Evolutionary conservation across 176 grass and related monocot species (phyloP).

Genomic region (Raddia distichophylla): DNA sequence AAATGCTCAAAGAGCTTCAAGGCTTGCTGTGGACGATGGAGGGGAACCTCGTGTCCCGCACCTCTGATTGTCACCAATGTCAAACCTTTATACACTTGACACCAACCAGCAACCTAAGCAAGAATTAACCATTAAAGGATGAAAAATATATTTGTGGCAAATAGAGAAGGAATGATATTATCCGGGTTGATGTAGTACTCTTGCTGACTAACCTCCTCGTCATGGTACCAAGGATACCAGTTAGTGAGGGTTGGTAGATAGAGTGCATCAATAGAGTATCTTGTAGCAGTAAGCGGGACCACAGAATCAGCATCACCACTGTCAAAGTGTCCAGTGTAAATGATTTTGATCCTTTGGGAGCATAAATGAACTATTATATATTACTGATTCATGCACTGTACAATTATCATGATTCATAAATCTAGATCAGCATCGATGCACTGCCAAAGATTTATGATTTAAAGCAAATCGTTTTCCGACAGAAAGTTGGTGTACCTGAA

Average conservation of each 20-base stretch:
- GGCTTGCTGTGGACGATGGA: slow-evolving; percentile 57
- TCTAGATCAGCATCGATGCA: neutral
- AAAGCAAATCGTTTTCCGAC: neutral
- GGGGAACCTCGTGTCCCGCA: slow-evolving; percentile 70
- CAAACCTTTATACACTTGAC: slow-evolving; percentile 64
- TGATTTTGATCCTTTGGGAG: slow-evolving; percentile 15
- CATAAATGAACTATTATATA: neutral
- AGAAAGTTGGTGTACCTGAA: slow-evolving; percentile 64
- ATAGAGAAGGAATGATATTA: neutral
- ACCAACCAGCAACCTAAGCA: slow-evolving; percentile 68
- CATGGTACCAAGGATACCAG: slow-evolving; percentile 82
- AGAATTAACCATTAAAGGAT: neutral
- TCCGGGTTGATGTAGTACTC: neutral
- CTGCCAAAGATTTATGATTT: neutral
- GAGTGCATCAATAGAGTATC: slow-evolving; percentile 82
- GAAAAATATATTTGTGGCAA: neutral
- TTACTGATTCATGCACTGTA: neutral
- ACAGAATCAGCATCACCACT: slow-evolving; percentile 83
- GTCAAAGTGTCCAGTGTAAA: slow-evolving; percentile 28
- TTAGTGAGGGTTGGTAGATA: slow-evolving; percentile 56
- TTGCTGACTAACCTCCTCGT: slow-evolving; percentile 52
- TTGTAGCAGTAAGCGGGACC: slow-evolving; percentile 70
- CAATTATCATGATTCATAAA: neutral
- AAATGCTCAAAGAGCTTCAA: slow-evolving; percentile 72
- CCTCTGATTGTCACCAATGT: slow-evolving; percentile 60